Evolutionary conservation across 225 moss, liverwort and hornwort genomes (phyloP).

Genomic region (Takakia lepidozioides): DNA sequence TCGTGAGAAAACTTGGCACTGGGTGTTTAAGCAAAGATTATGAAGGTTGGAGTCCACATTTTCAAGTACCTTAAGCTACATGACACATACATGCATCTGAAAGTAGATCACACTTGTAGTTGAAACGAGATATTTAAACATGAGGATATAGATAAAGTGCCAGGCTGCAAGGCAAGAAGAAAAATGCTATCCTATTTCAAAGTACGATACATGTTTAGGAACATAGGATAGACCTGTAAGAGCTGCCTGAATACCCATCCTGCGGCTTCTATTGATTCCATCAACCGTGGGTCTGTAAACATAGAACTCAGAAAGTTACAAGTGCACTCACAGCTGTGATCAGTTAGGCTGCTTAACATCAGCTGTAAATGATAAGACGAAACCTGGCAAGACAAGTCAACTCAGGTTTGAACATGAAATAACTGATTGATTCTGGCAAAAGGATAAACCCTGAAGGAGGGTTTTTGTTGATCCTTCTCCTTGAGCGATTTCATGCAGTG

Average conservation of each 20-base stretch:
- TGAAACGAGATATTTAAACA: background rate
- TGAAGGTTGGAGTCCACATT: too few relatives aligned
- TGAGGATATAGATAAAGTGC: background rate
- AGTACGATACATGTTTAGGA: background rate
- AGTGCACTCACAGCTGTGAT: too few relatives aligned
- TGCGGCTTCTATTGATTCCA: background rate
- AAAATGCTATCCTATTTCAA: background rate
- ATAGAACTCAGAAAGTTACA: too few relatives aligned
- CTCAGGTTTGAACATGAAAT: too few relatives aligned
- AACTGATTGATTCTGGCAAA: too few relatives aligned
- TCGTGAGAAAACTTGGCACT: too few relatives aligned
- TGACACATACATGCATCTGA: background rate
- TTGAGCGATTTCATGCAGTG: too few relatives aligned
- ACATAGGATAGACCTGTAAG: background rate
- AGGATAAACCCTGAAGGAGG: too few relatives aligned
- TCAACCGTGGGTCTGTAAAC: background rate
- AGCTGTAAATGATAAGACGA: too few relatives aligned
- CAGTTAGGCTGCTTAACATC: too few relatives aligned
- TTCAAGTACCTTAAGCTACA: background rate
- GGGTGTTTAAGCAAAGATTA: background rate
- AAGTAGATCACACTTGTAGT: background rate
- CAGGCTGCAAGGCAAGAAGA: background rate
- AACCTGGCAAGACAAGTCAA: too few relatives aligned
- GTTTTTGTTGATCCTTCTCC: too few relatives aligned
- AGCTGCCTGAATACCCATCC: background rate